Base-by-base conservation (phyloP, 441 rosid genomes). In the Erysimum pusillum region DNA sequence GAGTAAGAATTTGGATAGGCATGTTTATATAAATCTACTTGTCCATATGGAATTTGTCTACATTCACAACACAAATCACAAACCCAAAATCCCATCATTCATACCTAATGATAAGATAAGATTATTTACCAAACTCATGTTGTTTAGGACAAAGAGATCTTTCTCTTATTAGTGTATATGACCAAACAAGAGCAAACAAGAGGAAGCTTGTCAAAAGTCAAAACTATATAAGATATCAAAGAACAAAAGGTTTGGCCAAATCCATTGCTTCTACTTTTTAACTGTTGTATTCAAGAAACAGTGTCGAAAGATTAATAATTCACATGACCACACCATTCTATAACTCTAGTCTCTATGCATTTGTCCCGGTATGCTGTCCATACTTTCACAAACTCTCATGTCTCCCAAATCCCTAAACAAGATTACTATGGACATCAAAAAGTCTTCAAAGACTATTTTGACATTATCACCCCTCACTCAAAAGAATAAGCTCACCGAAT, bases 41-140 rank as follows among this genome's bases (percentile, higher is more conserved):
- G 92, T 90, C 89, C 75, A 76, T 67, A 69, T 74, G 74, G 70
- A 69, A 20, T 18, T 45, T 87, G 88, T 88, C 89, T 65, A 80
- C 34, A 79, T 78, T 61, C 68, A 70, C 25, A 76, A 6, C 32
- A 32, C 57, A 35, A 42, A 67, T 39, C 56, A 48, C 46, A 45
- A 67, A 78, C 48, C 69, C 15, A 63, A 60, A 66, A 83, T 25
- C 79, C 73, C 74, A 76, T 82, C 73, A 68, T 82, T 72, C 82
- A 15, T 39, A 18, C 51, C 67, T 42, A 74, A 63, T 36, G 41
- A 41, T 79, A 48, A 42, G 67, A 62, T 71, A 57, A 22, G 76
- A 71, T 51, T 18, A 59, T 35, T 14, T 41, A 77, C 77, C 78
- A 54, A 57, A 73, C 65, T 67, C 71, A 34, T 67, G 52, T 73